Evolutionary conservation across 2,329 filamentous ascomycete species (phyloP).

Genomic region (Septoria petroselini): DNA sequence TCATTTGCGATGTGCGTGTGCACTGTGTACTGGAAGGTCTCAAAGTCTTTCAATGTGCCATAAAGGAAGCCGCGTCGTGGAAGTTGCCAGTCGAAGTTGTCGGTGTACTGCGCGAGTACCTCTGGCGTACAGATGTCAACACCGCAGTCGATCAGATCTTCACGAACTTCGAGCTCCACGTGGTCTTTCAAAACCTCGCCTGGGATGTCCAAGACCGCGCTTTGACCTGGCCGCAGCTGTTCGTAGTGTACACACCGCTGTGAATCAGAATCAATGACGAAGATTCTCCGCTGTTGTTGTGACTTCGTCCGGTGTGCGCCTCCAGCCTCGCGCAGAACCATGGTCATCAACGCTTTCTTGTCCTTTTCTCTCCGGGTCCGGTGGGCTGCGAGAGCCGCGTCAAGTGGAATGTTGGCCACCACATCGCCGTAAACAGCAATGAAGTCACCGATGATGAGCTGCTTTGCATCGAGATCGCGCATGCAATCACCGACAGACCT

Average conservation of each 20-base stretch:
- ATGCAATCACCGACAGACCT: constrained; percentile 90
- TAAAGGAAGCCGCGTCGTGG: constrained; percentile 85
- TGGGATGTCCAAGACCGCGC: constrained; percentile 65
- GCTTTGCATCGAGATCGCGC: constrained; percentile 83
- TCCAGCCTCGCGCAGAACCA: constrained; percentile 79
- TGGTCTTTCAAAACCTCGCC: constrained; percentile 71
- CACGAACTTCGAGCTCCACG: constrained; percentile 74
- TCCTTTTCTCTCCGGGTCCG: constrained; percentile 75
- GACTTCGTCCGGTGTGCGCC: constrained; percentile 72
- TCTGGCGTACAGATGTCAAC: constrained; percentile 98
- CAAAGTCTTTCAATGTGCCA: constrained; percentile 92
- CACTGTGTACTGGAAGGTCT: constrained; percentile 95
- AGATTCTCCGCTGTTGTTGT: constrained; percentile 72
- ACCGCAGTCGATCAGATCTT: constrained; percentile 86
- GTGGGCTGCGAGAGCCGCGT: constrained; percentile 72
- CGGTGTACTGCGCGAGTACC: constrained; percentile 89
- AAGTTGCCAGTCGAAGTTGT: constrained; percentile 95
- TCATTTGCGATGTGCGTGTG: constrained; percentile 81
- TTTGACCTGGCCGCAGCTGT: constrained; percentile 71
- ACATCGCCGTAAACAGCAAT: constrained; percentile 89
- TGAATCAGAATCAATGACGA: constrained; percentile 77
- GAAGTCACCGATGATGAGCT: constrained; percentile 85
- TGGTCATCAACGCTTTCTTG: constrained; percentile 97
- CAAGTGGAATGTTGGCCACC: constrained; percentile 84
- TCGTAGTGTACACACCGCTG: constrained; percentile 90